Percentiles rank a stretch among this genome's conserved stretches.
Conservation (phyloP, 768 basidiomycete species). For the Boletus insuetus region DNA sequence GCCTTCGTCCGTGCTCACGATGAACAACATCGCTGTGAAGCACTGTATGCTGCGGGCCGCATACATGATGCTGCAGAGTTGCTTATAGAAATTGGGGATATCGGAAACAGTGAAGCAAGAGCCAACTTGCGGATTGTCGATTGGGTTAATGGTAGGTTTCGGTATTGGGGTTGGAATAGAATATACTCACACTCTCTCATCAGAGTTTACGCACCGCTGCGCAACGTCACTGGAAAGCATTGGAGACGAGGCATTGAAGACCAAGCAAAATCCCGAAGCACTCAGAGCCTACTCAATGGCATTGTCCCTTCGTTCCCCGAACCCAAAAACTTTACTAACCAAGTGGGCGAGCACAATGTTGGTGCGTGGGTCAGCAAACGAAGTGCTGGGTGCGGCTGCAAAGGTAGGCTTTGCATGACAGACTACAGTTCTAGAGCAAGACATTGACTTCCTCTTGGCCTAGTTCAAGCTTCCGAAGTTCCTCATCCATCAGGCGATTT, state of each 20-base stretch:
- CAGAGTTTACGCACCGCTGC: conserved; percentile 6
- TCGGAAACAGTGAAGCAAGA: neutral
- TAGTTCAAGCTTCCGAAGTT: conserved; percentile 1
- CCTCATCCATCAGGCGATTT: neutral
- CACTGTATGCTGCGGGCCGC: neutral
- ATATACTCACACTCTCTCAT: neutral
- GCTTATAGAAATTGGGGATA: neutral
- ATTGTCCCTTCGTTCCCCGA: neutral
- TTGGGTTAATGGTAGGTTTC: conserved; percentile 5
- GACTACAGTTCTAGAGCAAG: neutral
- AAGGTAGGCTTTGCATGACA: neutral
- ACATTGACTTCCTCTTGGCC: neutral
- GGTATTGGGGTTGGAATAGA: rapidly evolving
- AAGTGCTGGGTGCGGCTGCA: neutral
- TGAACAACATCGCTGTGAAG: conserved; percentile 1
- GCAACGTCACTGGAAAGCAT: neutral
- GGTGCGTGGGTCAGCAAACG: neutral
- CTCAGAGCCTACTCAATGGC: neutral
- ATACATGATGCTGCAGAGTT: conserved; percentile 1
- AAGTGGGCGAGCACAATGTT: conserved; percentile 8
- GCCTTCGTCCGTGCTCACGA: neutral
- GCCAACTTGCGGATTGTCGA: neutral
- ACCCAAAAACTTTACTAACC: neutral
- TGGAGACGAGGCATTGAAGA: neutral
- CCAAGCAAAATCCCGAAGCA: neutral